phyloP scores from a whole-genome alignment of 805 yeast genomes.

The Vanderwaltozyma yarrowii region DNA sequence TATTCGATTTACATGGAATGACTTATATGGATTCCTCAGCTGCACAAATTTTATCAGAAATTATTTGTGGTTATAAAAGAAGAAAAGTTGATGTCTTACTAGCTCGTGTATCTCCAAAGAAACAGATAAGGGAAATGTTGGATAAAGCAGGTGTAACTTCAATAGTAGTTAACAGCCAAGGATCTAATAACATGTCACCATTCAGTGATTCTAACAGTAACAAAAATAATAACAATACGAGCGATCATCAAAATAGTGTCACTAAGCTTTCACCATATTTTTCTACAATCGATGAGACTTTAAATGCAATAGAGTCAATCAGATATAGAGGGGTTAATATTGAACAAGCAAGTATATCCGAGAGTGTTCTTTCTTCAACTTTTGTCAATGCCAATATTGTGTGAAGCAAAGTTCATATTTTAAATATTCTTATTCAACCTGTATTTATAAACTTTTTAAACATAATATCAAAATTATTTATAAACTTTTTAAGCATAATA shows the following conservation, averaged over 20 bases:
- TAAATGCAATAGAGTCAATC: constrained; percentile 34
- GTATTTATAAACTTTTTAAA: too few relatives aligned
- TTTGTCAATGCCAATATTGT: constrained; percentile 8
- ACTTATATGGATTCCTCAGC: constrained; percentile 71
- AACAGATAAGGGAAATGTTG: constrained; percentile 40
- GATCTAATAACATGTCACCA: too few relatives aligned
- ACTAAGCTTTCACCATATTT: too few relatives aligned
- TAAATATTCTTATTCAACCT: too few relatives aligned
- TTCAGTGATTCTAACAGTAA: too few relatives aligned
- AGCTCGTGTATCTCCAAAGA: constrained; percentile 45
- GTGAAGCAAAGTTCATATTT: too few relatives aligned
- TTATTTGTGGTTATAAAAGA: constrained; percentile 44
- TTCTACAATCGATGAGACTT: constrained; percentile 47
- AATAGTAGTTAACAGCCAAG: not conserved
- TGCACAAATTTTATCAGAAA: constrained; percentile 55
- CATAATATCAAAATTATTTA: too few relatives aligned
- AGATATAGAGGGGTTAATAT: constrained; percentile 9
- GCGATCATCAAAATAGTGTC: too few relatives aligned
- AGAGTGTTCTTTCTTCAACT: constrained; percentile 6
- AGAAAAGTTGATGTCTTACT: constrained; percentile 50
- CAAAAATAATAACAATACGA: too few relatives aligned
- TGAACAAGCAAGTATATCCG: constrained; percentile 4
- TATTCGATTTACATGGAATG: constrained; percentile 79
- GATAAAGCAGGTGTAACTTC: constrained; percentile 42
- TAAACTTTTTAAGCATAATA: too few relatives aligned